A percentile compares a stretch with the other conserved stretches of the same genome.
phyloP scores from a whole-genome alignment of 2,329 filamentous ascomycete genomes.

The Parascedosporium putredinis region DNA sequence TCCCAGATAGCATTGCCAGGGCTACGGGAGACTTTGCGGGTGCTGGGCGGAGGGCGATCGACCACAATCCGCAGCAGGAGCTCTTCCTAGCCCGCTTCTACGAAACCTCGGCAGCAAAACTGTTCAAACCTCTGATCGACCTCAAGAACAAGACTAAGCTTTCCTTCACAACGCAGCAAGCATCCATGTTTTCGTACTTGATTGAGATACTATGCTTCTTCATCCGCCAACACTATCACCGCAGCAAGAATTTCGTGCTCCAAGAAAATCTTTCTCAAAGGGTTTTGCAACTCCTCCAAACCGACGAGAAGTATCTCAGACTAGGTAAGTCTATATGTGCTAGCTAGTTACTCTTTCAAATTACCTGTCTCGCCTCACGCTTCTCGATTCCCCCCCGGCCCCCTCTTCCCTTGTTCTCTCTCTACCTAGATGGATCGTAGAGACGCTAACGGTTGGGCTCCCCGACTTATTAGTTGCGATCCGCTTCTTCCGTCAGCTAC shows the following conservation, averaged over 20 bases:
- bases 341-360: no score
- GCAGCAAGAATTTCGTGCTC: conserved; percentile 81
- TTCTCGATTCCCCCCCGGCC: no score
- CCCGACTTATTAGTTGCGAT: conserved; percentile 53
- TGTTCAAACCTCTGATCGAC: conserved; percentile 80
- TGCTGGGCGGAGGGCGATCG: conserved; percentile 39
- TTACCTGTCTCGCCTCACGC: no score
- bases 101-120: conserved; percentile 69
- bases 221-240: conserved; percentile 75
- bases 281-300: conserved; percentile 71
- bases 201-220: conserved; percentile 93
- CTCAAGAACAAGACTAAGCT: conserved; percentile 61
- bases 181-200: conserved; percentile 82
- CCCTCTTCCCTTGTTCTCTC: no score
- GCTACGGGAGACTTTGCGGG: conserved; percentile 55
- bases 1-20: conserved; percentile 48
- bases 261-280: conserved; percentile 67
- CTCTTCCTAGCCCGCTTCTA: conserved; percentile 83
- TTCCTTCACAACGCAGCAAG: conserved; percentile 69
- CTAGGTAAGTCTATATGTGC: conserved; percentile 51
- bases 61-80: conserved; percentile 64
- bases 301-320: conserved; percentile 84
- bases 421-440: no score
- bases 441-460: neutral
- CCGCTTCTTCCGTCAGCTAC: conserved; percentile 83